Evolutionary conservation across 2,329 filamentous ascomycete species (phyloP), one percentile per base, ranked within the genome.

Genomic region (Paracorniculantispora psalliotae): DNA sequence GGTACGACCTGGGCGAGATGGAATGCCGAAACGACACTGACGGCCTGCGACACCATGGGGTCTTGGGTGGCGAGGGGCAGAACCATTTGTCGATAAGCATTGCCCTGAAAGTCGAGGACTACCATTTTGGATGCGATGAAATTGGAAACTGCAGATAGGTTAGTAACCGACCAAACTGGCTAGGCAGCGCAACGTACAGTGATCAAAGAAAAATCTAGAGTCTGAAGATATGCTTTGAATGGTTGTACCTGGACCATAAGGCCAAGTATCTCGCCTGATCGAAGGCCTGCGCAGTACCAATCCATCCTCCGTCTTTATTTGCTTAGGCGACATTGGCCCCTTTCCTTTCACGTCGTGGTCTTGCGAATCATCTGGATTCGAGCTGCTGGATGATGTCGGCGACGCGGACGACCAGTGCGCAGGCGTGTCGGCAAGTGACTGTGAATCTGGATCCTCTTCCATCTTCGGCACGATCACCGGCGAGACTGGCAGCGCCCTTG

Each of bases 41-140:
- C 72, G 0, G 74, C 72, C 26, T 71, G 67, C 23, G 67, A 66
- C 0, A 77, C 67, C 0, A 72, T 64, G 1, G 69, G 64, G 19
- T 76, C 68, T 21, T 75, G 67, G 10, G 69, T 66, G 0, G 74
- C 74, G n/a, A 77, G 69, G 2, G 74, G 73, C 2, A 77, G 64
- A 7, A 77, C 68, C 12, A 75, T 58, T 6, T 75, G 65, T 25
- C 74, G 66, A 44, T 76, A 77, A 15, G 73, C 74, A 39, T 77
- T 76, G 9, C 61, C 65, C 0, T 64, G 51, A 5, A 63, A 67
- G 57, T 76, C 74, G 10, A 75, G 61, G 0, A 76, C 68, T 1
- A 77, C 73, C 74, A 77, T 76, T 21, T 70, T 67, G 0, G 72
- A 69, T 0, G 74, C 73, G 10, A 76, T 68, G 12, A 59, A 67